Evolutionary conservation across 2,329 filamentous ascomycete species (phyloP).

Genomic region (Fusarium sublunatum): DNA sequence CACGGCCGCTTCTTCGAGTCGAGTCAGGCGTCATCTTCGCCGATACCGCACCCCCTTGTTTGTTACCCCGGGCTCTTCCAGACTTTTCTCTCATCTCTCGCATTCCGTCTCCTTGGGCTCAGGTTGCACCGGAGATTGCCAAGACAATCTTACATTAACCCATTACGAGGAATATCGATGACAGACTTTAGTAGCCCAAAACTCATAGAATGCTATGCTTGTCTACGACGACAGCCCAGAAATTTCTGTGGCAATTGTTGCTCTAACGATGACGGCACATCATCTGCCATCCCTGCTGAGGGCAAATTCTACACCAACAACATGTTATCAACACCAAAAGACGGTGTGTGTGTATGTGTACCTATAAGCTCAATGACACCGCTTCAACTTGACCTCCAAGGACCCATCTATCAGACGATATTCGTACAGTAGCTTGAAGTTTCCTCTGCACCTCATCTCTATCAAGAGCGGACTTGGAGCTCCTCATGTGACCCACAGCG

Average conservation of each 20-base stretch:
- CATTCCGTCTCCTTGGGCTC: constrained; percentile 30
- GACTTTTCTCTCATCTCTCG: constrained; percentile 12
- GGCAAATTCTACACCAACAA: constrained; percentile 1
- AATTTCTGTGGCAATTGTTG: constrained; percentile 4
- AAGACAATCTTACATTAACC: constrained; percentile 37
- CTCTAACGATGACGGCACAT: constrained; percentile 29
- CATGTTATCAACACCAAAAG: constrained; percentile 17
- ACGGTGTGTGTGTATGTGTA: constrained; percentile 36
- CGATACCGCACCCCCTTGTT: constrained; percentile 32
- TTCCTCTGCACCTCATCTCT: not conserved
- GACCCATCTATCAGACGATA: constrained; percentile 6
- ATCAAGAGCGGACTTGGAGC: constrained; percentile 24
- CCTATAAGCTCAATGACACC: not conserved
- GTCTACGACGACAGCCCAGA: too few species aligned
- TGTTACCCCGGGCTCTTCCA: constrained; percentile 3
- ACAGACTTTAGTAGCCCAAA: constrained; percentile 11
- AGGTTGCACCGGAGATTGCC: constrained; percentile 35
- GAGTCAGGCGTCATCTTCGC: constrained; percentile 35
- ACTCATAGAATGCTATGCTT: constrained; percentile 1
- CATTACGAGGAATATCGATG: constrained; percentile 7
- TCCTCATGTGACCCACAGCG: constrained; percentile 16
- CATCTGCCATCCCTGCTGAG: not conserved
- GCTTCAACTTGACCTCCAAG: not conserved
- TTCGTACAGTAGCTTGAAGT: not conserved
- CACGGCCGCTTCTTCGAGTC: constrained; percentile 11